Base-by-base conservation (phyloP, 345 rosid genomes). In the Iberis pinnata region DNA sequence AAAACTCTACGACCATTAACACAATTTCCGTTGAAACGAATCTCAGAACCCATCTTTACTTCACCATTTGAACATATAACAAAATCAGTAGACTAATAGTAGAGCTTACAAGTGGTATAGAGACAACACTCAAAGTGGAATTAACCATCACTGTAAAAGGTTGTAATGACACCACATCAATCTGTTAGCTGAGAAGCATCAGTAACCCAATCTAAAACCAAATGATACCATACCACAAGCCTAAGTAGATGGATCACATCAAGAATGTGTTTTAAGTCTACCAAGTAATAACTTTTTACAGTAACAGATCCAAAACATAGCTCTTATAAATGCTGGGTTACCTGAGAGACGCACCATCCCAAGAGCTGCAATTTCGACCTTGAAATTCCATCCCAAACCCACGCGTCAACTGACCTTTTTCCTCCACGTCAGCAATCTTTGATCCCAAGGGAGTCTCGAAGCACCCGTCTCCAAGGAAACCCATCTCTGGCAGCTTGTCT, bases 401-500 rank as follows among this genome's bases (percentile, higher is more conserved):
- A 46, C 56, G 33, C 0, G 49, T 8, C 43, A 53, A 39, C 38
- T 31, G 64, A 49, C 44, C 47, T 1, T 18, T 58, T 44, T 26
- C 59, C 48, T 27, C 66, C 33, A 47, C 61, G 44, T 63, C 67
- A 42, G 47, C 56, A 18, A 26, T 45, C 38, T 65, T 73, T 6
- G 68, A 43, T 45, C 63, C 70, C 27, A 47, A 53, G 0, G 62
- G 74, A 53, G 61, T 47, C 29, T 61, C 52, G 33, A 75, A 72
- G 61, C 56, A 71, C 26, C 65, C 73, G 8, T 40, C 74, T 9
- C 53, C 45, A 3, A 27, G 71, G 35, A 53, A 70, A 13, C 70
- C 70, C 49, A 72, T 58, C 58, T 68, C 72, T 31, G 64, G 56
- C 14, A 70, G 18, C 47, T 62, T 68, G 6, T 68, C 72, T 17